phyloP scores from a whole-genome alignment of 2,329 filamentous ascomycete genomes.

The Epichloe bromicola region DNA sequence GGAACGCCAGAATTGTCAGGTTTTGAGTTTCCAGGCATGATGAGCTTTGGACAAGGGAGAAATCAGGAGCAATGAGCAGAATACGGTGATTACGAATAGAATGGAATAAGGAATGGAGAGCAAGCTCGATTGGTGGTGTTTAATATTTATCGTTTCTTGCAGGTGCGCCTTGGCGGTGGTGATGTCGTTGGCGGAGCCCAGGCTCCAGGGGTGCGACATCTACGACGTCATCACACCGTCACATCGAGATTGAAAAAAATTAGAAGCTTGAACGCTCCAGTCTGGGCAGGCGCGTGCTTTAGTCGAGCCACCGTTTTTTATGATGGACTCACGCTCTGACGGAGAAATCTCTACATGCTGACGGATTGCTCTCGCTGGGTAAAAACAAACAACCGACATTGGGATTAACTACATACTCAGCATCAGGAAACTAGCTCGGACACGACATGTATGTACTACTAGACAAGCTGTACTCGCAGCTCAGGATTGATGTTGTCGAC shows the following conservation, averaged over 20 bases:
- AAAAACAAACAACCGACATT: too few species aligned
- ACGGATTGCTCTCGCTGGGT: too few species aligned
- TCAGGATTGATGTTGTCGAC: too few species aligned
- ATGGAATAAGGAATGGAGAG: not conserved
- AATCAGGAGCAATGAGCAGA: too few species aligned
- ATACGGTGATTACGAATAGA: not conserved
- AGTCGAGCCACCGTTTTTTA: too few species aligned
- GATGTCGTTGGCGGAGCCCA: conserved; percentile 2
- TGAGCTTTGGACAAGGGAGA: conserved; percentile 2
- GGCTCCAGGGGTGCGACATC: conserved; percentile 18
- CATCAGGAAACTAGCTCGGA: too few species aligned
- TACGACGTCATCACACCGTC: conserved; percentile 15
- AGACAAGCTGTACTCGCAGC: too few species aligned
- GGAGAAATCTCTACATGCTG: too few species aligned
- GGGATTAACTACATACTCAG: too few species aligned
- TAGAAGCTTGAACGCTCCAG: not conserved
- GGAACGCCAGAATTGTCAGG: conserved; percentile 48
- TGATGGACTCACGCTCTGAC: too few species aligned
- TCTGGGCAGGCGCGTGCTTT: too few species aligned
- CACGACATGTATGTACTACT: too few species aligned
- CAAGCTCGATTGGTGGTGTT: not conserved
- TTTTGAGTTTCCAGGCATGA: conserved; percentile 38
- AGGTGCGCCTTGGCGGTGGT: not conserved
- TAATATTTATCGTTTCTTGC: not conserved
- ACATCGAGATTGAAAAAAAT: not conserved